Evolutionary conservation across 1,139 yeast species (phyloP).

Genomic region (Oligophagozyma castellii): DNA sequence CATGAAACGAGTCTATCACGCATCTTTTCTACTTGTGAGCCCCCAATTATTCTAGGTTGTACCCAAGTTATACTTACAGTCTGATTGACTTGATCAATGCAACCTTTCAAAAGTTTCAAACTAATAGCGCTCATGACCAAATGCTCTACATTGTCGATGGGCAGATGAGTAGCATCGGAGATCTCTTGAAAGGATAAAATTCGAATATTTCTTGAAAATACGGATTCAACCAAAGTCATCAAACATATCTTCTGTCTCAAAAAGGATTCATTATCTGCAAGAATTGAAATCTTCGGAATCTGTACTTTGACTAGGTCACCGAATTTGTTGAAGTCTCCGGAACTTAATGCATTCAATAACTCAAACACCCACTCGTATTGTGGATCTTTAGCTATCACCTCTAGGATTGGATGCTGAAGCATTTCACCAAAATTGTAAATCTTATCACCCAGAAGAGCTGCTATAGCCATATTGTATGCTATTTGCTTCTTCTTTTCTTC

Average conservation of each 20-base stretch:
- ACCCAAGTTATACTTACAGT: slow-evolving; percentile 81
- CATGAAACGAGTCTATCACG: slow-evolving; percentile 59
- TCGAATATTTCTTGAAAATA: slow-evolving; percentile 67
- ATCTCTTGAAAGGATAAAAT: slow-evolving; percentile 62
- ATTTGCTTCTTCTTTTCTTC: slow-evolving; percentile 38
- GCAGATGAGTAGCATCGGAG: slow-evolving; percentile 57
- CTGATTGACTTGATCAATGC: slow-evolving; percentile 74
- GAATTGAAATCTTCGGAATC: slow-evolving; percentile 40
- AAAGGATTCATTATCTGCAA: slow-evolving; percentile 48
- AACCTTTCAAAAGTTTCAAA: slow-evolving; percentile 68
- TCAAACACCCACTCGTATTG: slow-evolving; percentile 62
- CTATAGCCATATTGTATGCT: slow-evolving; percentile 71
- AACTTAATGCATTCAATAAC: slow-evolving; percentile 55
- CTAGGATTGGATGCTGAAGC: slow-evolving; percentile 74
- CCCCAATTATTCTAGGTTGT: slow-evolving; percentile 85
- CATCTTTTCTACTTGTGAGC: slow-evolving; percentile 66
- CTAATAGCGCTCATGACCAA: slow-evolving; percentile 85
- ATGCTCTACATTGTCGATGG: slow-evolving; percentile 61
- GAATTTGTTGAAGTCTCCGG: slow-evolving; percentile 55
- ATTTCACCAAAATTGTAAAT: slow-evolving; percentile 94
- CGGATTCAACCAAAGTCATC: slow-evolving; percentile 80
- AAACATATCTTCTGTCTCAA: slow-evolving; percentile 83
- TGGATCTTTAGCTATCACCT: slow-evolving; percentile 35
- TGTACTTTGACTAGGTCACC: slow-evolving; percentile 23
- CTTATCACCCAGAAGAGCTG: slow-evolving; percentile 84